Evolutionary conservation across 1,284 basidiomycete genomes (phyloP).

Genomic region (Ceratobasidium theobromae): DNA sequence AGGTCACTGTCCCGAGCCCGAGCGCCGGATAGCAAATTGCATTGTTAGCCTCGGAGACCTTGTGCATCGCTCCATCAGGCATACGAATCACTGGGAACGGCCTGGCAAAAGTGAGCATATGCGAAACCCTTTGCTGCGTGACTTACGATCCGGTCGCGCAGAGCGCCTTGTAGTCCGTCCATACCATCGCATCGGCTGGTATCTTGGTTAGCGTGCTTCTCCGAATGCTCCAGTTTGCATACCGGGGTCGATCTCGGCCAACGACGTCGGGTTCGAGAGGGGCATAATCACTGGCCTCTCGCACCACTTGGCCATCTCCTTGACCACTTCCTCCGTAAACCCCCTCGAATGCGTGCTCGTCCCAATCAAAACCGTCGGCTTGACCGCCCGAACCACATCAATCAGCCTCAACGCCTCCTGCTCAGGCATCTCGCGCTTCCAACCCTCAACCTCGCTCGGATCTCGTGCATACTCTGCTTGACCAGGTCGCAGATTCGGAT

Average conservation of each 20-base stretch:
- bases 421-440: slow-evolving; percentile 15
- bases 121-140: neutral
- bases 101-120: slow-evolving; percentile 49
- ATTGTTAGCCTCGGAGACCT: slow-evolving; percentile 75
- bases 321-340: slow-evolving; percentile 71
- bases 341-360: slow-evolving; percentile 77
- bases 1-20: slow-evolving; percentile 68
- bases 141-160: slow-evolving; percentile 26
- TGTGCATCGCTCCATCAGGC: slow-evolving; percentile 57
- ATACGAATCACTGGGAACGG: slow-evolving; percentile 74
- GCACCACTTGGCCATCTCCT: slow-evolving; percentile 33
- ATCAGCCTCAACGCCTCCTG: slow-evolving; percentile 49
- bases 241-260: slow-evolving; percentile 71
- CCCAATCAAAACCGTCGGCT: slow-evolving; percentile 76
- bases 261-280: slow-evolving; percentile 75
- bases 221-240: no score
- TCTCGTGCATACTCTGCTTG: slow-evolving; percentile 58
- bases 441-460: slow-evolving; percentile 47
- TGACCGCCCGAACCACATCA: slow-evolving; percentile 67
- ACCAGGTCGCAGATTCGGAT: slow-evolving; percentile 54
- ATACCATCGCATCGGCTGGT: slow-evolving; percentile 50
- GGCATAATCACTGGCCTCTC: slow-evolving; percentile 81
- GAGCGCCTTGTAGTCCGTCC: slow-evolving; percentile 25
- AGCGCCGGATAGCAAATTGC: slow-evolving; percentile 80
- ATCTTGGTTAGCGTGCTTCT: slow-evolving; percentile 79